phyloP scores from a whole-genome alignment of 2,329 filamentous ascomycete genomes.

The Coniochaeta sp. region DNA sequence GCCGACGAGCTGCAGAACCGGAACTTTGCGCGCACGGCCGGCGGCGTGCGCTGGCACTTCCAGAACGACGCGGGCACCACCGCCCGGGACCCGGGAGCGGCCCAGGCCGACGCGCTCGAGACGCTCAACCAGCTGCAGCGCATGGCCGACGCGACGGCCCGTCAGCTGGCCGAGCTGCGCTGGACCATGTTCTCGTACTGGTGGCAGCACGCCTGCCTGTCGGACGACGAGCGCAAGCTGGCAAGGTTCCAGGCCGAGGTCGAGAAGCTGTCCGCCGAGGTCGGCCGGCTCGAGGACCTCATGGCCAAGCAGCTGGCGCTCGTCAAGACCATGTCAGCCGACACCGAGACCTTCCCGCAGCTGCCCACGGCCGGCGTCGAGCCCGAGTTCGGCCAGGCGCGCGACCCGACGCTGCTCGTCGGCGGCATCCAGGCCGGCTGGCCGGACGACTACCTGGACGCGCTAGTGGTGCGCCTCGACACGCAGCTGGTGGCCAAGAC shows the following conservation, averaged over 20 bases:
- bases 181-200: constrained; percentile 34
- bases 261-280: too few relatives aligned
- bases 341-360: background rate
- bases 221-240: background rate
- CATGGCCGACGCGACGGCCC: constrained; percentile 13
- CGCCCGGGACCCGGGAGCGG: constrained; percentile 1
- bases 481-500: background rate
- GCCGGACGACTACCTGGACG: constrained; percentile 26
- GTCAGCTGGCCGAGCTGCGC: constrained; percentile 14
- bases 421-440: constrained; percentile 28
- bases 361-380: background rate
- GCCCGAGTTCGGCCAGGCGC: background rate
- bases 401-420: constrained; percentile 29
- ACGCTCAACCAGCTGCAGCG: constrained; percentile 16
- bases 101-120: constrained; percentile 4
- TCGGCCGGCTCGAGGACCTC: constrained; percentile 7
- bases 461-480: background rate
- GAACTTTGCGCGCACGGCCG: constrained; percentile 16
- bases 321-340: too few relatives aligned
- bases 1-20: constrained; percentile 22
- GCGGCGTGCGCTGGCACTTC: constrained; percentile 17
- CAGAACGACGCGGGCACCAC: constrained; percentile 12
- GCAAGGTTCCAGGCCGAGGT: background rate
- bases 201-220: constrained; percentile 25
- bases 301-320: constrained; percentile 13